phyloP scores from a whole-genome alignment of 2,329 filamentous ascomycete species.

The Phyllosticta citriasiana region DNA sequence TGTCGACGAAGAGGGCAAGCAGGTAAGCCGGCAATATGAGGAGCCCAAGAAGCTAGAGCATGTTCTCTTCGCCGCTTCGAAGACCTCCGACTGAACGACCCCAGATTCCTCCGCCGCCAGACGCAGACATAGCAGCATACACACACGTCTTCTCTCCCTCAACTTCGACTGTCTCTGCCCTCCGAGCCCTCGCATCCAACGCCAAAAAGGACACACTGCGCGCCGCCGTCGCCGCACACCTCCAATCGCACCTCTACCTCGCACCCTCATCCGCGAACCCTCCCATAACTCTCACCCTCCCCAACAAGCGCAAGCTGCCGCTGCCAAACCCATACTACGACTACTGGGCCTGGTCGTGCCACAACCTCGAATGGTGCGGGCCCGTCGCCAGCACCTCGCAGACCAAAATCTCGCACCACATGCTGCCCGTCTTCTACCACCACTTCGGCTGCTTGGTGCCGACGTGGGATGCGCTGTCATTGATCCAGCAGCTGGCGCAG shows the following conservation, averaged over 20 bases:
- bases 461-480: conserved; percentile 53
- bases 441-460: conserved; percentile 68
- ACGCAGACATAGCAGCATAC: conserved; percentile 55
- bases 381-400: conserved; percentile 44
- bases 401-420: conserved; percentile 52
- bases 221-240: conserved; percentile 44
- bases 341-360: conserved; percentile 57
- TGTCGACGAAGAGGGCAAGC: conserved; percentile 30
- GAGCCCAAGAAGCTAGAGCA: conserved; percentile 10
- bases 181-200: conserved; percentile 54
- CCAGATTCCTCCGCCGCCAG: conserved; percentile 35
- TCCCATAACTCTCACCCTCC: conserved; percentile 22
- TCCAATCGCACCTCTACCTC: conserved; percentile 40
- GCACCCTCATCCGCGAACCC: conserved; percentile 26
- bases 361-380: conserved; percentile 55
- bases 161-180: conserved; percentile 49
- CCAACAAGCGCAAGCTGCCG: conserved; percentile 25
- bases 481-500: conserved; percentile 46
- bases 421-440: conserved; percentile 65
- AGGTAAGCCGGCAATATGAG: neutral
- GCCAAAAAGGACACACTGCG: conserved; percentile 56
- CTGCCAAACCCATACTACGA: conserved; percentile 57
- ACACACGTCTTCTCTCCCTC: conserved; percentile 54
- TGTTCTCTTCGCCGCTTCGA: too few species aligned
- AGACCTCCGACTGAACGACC: conserved; percentile 10